phyloP scores from a whole-genome alignment of 2,329 filamentous ascomycete species.

The Pseudopithomyces maydicus region DNA sequence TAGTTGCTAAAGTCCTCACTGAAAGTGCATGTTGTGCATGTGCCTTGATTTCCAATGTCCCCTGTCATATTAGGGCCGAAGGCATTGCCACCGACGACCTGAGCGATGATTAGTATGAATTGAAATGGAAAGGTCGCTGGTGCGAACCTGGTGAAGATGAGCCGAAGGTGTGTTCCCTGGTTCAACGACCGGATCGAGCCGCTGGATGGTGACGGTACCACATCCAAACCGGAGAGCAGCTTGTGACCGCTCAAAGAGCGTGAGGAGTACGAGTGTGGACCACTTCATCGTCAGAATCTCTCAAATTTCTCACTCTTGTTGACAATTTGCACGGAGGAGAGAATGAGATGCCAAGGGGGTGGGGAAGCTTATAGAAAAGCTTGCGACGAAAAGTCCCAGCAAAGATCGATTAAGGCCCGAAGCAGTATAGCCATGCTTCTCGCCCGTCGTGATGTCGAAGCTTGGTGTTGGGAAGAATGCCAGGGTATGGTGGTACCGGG shows the following conservation, averaged over 20 bases:
- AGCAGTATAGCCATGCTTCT: conserved; percentile 1
- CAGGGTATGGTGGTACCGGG: conserved; percentile 4
- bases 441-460: neutral
- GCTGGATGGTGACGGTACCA: conserved; percentile 19
- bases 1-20: conserved; percentile 28
- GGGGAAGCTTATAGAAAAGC: conserved; percentile 3
- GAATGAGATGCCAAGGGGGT: neutral
- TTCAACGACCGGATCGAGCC: conserved; percentile 24
- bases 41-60: conserved; percentile 24
- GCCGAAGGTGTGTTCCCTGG: conserved; percentile 19
- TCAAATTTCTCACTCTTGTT: neutral
- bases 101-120: neutral
- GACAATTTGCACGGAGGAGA: neutral
- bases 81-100: conserved; percentile 28
- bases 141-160: conserved; percentile 21
- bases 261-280: conserved; percentile 9
- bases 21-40: conserved; percentile 31
- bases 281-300: conserved; percentile 14
- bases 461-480: neutral
- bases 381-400: neutral
- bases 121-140: neutral
- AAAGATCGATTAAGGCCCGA: neutral
- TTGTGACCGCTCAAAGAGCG: conserved; percentile 12
- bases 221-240: conserved; percentile 23
- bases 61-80: conserved; percentile 25